Conservation (phyloP, 352 stramenopile genomes). For the Globisporangium carolinianum region DNA sequence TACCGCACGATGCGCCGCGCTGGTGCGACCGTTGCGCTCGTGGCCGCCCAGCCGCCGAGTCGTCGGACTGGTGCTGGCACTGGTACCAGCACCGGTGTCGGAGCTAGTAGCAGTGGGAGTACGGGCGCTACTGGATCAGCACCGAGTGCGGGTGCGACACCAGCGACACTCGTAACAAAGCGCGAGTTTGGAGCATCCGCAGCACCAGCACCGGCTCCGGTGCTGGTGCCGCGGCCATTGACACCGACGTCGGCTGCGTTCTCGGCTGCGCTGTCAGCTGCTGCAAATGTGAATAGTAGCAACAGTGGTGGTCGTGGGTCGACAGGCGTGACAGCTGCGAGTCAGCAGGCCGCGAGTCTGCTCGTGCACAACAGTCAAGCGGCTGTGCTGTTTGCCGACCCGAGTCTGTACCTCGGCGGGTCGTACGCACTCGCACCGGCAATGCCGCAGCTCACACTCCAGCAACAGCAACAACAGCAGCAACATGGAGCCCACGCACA, state of each 20-base stretch:
- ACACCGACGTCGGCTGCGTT: constrained; percentile 26
- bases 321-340: constrained; percentile 23
- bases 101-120: too few species aligned
- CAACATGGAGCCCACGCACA: constrained; percentile 42
- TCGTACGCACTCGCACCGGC: constrained; percentile 35
- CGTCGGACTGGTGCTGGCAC: constrained; percentile 22
- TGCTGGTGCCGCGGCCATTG: constrained; percentile 7
- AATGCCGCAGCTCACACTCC: constrained; percentile 26
- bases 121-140: too few species aligned
- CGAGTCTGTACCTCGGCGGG: constrained; percentile 59
- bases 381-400: constrained; percentile 52
- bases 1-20: constrained; percentile 74
- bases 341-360: constrained; percentile 45
- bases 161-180: constrained; percentile 1
- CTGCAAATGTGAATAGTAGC: constrained; percentile 14
- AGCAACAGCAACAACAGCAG: constrained; percentile 24
- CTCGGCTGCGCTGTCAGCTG: constrained; percentile 25
- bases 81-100: too few species aligned
- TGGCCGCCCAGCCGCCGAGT: constrained; percentile 37
- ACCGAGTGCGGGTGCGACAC: constrained; percentile 1
- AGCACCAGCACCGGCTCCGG: not conserved
- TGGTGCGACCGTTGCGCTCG: constrained; percentile 30
- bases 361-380: constrained; percentile 41
- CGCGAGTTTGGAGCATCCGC: constrained; percentile 2
- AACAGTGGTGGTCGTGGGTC: not conserved